These are phyloP conservation scores for Scorias spongiosa DNA, from an alignment of 2,329 filamentous ascomycete genomes.

Conservation along the genomic window DNA sequence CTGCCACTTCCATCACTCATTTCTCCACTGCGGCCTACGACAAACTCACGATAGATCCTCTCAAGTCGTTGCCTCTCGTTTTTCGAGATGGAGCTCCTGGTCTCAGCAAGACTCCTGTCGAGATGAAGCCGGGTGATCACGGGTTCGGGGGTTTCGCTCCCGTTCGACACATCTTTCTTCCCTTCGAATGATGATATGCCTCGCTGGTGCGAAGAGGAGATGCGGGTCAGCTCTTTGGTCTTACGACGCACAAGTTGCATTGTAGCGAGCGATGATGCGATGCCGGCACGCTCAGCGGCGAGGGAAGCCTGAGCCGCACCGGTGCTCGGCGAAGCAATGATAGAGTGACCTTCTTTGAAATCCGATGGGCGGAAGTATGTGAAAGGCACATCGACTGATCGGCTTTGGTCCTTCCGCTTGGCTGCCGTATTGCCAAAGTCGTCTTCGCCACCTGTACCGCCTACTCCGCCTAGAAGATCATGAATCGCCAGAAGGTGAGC, in stretches of 20 bases:
- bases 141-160: constrained; percentile 40
- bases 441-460: constrained; percentile 8
- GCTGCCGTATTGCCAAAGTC: constrained; percentile 18
- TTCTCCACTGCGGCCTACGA: constrained; percentile 81
- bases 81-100: constrained; percentile 66
- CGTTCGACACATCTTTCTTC: constrained; percentile 4
- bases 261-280: constrained; percentile 66
- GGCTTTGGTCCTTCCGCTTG: constrained; percentile 1
- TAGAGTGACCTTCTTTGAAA: constrained; percentile 60
- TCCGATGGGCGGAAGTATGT: constrained; percentile 3
- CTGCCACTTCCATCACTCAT: constrained; percentile 87
- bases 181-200: background rate
- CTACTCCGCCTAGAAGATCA: constrained; percentile 52
- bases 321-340: constrained; percentile 51
- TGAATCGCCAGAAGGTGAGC: constrained; percentile 95
- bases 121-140: constrained; percentile 76
- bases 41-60: constrained; percentile 83
- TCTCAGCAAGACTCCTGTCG: constrained; percentile 57
- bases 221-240: constrained; percentile 34
- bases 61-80: constrained; percentile 61
- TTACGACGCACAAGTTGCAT: constrained; percentile 58
- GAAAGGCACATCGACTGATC: background rate
- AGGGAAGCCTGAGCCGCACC: constrained; percentile 18
- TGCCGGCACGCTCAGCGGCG: constrained; percentile 56
- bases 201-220: constrained; percentile 6